A percentile compares a stretch with the other conserved stretches of the same genome.
phyloP scores from a whole-genome alignment of 768 basidiomycete genomes.

The Imleria badia region DNA sequence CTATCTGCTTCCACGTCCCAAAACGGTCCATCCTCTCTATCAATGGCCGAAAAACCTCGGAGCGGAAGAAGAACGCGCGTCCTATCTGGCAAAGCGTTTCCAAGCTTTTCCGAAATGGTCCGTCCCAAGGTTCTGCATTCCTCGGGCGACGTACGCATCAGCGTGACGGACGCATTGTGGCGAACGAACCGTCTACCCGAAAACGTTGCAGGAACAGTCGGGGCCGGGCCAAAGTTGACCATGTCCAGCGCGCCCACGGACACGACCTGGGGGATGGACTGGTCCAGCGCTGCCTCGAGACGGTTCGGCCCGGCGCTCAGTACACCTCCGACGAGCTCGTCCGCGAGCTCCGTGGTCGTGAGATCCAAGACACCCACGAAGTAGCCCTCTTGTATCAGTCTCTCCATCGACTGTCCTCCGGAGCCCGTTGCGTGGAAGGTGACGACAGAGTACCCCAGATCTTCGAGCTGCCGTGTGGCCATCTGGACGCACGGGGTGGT shows the following conservation, averaged over 20 bases:
- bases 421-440: slow-evolving; percentile 29
- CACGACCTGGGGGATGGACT: slow-evolving; percentile 28
- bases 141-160: slow-evolving; percentile 31
- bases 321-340: slow-evolving; percentile 32
- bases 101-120: slow-evolving; percentile 22
- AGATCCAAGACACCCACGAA: slow-evolving; percentile 30
- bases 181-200: slow-evolving; percentile 14
- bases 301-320: slow-evolving; percentile 28
- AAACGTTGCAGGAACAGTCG: slow-evolving; percentile 25
- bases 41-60: slow-evolving; percentile 28
- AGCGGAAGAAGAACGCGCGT: slow-evolving; percentile 27
- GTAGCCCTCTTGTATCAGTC: slow-evolving; percentile 23
- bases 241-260: slow-evolving; percentile 34
- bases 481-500: slow-evolving; percentile 21
- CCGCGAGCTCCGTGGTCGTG: slow-evolving; percentile 35
- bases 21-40: slow-evolving; percentile 23
- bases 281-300: slow-evolving; percentile 25
- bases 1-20: slow-evolving; percentile 24
- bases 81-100: slow-evolving; percentile 9
- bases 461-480: slow-evolving; percentile 23
- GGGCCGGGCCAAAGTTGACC: slow-evolving; percentile 33
- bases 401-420: slow-evolving; percentile 33
- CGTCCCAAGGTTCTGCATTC: slow-evolving; percentile 26
- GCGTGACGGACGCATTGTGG: slow-evolving; percentile 29
- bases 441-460: slow-evolving; percentile 24